Evolutionary conservation across 768 basidiomycete genomes (phyloP).

Genomic region (Filobasidium wieringae): DNA sequence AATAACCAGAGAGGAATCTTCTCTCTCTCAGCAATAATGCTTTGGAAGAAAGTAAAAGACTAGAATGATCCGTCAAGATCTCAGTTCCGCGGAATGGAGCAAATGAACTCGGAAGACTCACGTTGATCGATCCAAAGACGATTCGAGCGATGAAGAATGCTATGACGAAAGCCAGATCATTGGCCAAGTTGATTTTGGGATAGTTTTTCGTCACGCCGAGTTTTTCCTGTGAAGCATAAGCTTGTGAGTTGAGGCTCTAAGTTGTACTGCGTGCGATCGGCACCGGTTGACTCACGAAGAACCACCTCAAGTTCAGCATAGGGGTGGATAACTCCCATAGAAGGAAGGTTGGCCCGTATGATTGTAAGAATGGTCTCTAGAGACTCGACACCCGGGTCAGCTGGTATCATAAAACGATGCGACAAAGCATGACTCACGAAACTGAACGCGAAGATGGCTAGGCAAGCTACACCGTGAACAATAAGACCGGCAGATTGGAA

Average conservation of each 20-base stretch:
- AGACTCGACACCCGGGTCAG: not conserved
- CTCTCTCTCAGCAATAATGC: constrained; percentile 48
- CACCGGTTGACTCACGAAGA: constrained; percentile 19
- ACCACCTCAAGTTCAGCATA: constrained; percentile 83
- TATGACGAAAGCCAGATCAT: constrained; percentile 55
- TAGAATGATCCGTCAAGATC: constrained; percentile 26
- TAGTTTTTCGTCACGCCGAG: constrained; percentile 55
- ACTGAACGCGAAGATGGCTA: constrained; percentile 54
- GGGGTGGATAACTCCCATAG: constrained; percentile 78
- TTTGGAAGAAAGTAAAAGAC: constrained; percentile 58
- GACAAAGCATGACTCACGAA: constrained; percentile 47
- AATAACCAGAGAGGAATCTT: constrained; percentile 45
- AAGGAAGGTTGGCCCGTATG: constrained; percentile 64
- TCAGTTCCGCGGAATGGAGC: constrained; percentile 30
- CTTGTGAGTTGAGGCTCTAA: not conserved
- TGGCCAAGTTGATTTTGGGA: constrained; percentile 54
- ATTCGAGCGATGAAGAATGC: constrained; percentile 63
- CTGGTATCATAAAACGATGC: not conserved
- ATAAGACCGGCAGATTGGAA: constrained; percentile 68
- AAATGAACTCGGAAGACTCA: constrained; percentile 16
- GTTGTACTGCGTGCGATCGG: constrained; percentile 45
- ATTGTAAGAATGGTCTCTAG: constrained; percentile 60
- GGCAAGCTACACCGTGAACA: constrained; percentile 61
- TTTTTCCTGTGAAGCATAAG: constrained; percentile 23
- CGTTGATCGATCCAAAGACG: constrained; percentile 50